Base-by-base conservation (phyloP, 2,329 filamentous ascomycete genomes). In the Sporothrix protearum region DNA sequence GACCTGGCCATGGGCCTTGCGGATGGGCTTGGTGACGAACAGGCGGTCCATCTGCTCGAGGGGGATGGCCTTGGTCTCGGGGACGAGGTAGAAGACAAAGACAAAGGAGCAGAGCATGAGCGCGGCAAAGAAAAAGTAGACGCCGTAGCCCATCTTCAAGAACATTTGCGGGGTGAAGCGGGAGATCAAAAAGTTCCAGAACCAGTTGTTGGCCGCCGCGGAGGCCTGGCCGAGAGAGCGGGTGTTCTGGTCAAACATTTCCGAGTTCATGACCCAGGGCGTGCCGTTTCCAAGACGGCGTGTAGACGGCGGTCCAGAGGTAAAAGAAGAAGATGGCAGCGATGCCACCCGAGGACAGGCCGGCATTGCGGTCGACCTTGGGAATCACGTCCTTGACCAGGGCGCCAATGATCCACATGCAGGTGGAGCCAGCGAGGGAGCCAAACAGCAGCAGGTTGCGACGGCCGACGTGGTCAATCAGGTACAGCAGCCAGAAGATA, bases 181-280 rank as follows among this genome's bases (percentile, higher is more conserved):
- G 0, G 85, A 85, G 75, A 92, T 86, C 77, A 92, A 84, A 78
- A 92, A 92, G 79, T 92, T 92, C 83, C 83, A 90, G 76, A 90
- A 85, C 91, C 91, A 93, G 79, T 93, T 92, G 80, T 87, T 90
- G 2, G 88, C 88, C 0, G 90, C 87, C 0, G 91, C 91, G 49
- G 85, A 90, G 10, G 91, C 91, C 77, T 93, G 91, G 1, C 90
- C 91, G 0, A 94, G 84, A 0, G 88, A 87, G 69, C 90, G 85
- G 19, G 88, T 88, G 80, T 90, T 90, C 74, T 88, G 86, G 76
- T 91, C 87, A 79, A 93, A 93, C 83, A 94, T 93, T 79, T 94
- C 91, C 0, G 85, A 85, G 82, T 92, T 92, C 77, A 92, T 81
- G 28, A 94, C 90, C 91, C 91, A 94, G 0, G 91, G 91, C 0